Percentiles rank a stretch among this genome's conserved stretches.
Evolutionary conservation across 768 basidiomycete genomes (phyloP).

Genomic region (Mrakia frigida): DNA sequence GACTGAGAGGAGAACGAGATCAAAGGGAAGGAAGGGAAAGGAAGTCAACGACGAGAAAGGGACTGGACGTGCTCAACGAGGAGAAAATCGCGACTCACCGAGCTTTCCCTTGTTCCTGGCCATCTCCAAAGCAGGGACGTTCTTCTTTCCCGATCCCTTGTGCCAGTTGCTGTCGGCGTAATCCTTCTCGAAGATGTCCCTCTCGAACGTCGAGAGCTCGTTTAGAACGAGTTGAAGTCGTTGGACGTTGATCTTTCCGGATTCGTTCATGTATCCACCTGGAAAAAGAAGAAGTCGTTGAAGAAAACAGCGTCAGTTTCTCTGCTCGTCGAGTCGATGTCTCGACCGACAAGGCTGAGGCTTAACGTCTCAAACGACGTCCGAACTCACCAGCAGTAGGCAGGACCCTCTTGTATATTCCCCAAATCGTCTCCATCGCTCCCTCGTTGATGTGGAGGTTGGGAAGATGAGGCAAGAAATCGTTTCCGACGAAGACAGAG

Average conservation of each 20-base stretch:
- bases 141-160: constrained; percentile 69
- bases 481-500: constrained; percentile 95
- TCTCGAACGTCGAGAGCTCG: constrained; percentile 82
- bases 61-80: background rate
- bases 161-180: constrained; percentile 86
- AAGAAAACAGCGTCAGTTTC: background rate
- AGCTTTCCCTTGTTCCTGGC: constrained; percentile 56
- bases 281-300: background rate
- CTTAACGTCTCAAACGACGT: background rate
- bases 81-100: constrained; percentile 51
- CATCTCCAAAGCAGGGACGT: constrained; percentile 60
- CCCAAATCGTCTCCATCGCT: constrained; percentile 84
- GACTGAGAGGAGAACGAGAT: constrained; percentile 48
- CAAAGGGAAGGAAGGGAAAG: background rate
- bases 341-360: too few relatives aligned
- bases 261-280: constrained; percentile 93
- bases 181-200: constrained; percentile 85
- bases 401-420: constrained; percentile 88
- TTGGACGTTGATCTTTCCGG: constrained; percentile 69
- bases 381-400: constrained; percentile 53
- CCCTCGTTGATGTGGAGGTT: constrained; percentile 98
- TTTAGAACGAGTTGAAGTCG: constrained; percentile 80
- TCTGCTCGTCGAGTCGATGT: too few relatives aligned
- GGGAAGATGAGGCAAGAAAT: constrained; percentile 92
- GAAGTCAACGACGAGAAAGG: background rate